Evolutionary conservation across 768 basidiomycete genomes (phyloP), one percentile per base, ranked within the genome.

Genomic region (Imleria badia): DNA sequence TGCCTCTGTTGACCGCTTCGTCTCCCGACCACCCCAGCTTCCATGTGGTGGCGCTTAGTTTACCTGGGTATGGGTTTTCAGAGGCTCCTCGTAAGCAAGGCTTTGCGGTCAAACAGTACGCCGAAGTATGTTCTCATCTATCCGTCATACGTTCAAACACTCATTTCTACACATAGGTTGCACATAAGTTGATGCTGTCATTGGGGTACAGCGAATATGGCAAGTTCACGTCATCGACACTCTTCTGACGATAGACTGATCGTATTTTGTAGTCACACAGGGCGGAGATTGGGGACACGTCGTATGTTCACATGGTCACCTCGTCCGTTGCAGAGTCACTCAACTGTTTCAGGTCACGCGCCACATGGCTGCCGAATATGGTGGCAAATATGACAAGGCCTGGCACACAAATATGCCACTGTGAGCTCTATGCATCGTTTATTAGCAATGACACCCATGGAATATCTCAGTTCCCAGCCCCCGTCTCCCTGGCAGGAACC

Each of bases 31-130:
- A 79, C 6, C 84, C 84, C 2, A 80, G 76, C 47, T 87, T 87
- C 64, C 82, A 86, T 57, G 81, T 87, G 20, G 82, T 87, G 0
- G 80, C 79, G 0, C 57, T 78, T 34, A 80, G 84, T 59, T 60
- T 86, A 15, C 86, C 84, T 10, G 83, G 82, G 0, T 87, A 69
- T 65, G 85, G 82, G 0, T 86, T 85, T 66, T 85, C 85, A 0
- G 76, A 82, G 40, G 81, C 77, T 0, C 78, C 81, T 1, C 79
- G 65, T 45, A 79, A 78, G 62, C 74, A 74, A 54, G 83, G 83
- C 0, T 86, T 86, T 56, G 61, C 58, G 10, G 33, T 69, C 0
- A 55, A 64, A n/a, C 82, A 85, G 44, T 84, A 79, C 45, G 83
- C 83, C 1, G 81, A 86, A 70, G 84, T 80, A 41, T 23, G 48